Conservation (phyloP, 192 early-diverging fungal genomes). For the Coemansia sp. region DNA sequence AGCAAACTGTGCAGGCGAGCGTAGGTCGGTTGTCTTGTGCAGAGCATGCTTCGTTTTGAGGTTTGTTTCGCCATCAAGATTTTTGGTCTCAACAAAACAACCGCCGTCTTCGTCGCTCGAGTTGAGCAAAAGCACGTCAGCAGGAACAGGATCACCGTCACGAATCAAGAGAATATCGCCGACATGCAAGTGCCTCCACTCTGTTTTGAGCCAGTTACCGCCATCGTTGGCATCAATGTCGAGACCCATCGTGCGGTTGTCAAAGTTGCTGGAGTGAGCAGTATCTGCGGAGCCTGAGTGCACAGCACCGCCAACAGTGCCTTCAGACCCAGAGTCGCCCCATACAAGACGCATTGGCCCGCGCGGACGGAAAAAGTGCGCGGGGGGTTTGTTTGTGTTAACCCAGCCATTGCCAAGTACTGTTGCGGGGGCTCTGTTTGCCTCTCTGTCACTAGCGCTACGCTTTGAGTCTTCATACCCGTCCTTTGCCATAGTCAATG, state of each 20-base stretch:
- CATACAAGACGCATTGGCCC: constrained; percentile 50
- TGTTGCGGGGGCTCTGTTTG: constrained; percentile 67
- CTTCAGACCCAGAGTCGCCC: constrained; percentile 46
- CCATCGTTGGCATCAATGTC: constrained; percentile 25
- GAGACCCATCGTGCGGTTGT: background rate
- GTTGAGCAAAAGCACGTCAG: constrained; percentile 84
- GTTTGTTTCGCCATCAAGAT: constrained; percentile 98
- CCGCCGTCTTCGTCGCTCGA: constrained; percentile 81
- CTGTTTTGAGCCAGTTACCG: constrained; percentile 62
- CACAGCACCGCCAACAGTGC: constrained; percentile 31
- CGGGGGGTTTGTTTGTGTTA: constrained; percentile 61
- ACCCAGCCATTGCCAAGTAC: constrained; percentile 61
- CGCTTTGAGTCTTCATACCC: constrained; percentile 92
- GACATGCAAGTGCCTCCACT: constrained; percentile 83
- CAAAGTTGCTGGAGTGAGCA: constrained; percentile 6
- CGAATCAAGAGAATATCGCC: constrained; percentile 87
- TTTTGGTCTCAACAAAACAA: constrained; percentile 97
- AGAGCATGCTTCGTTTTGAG: constrained; percentile 82
- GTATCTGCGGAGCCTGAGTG: background rate
- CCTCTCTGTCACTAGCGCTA: constrained; percentile 74
- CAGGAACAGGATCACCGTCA: constrained; percentile 86
- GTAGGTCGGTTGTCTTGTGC: constrained; percentile 61
- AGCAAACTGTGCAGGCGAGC: constrained; percentile 61
- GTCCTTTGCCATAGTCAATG: constrained; percentile 82
- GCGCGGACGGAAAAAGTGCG: constrained; percentile 36